Evolutionary conservation across 2,329 filamentous ascomycete genomes (phyloP).

Genomic region (Basipetospora sp.): DNA sequence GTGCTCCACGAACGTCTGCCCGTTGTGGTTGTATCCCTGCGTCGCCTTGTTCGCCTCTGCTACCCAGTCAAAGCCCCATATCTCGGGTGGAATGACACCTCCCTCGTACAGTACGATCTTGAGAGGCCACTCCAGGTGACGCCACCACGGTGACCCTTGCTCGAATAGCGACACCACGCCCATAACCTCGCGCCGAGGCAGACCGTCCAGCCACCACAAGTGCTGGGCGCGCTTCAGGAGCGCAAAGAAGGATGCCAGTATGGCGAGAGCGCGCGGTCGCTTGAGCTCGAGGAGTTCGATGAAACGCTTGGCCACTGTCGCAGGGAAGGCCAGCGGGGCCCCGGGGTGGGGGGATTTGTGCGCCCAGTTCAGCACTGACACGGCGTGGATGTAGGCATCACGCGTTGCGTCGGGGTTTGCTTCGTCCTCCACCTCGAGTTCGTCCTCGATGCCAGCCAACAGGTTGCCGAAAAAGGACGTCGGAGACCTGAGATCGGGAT

Average conservation of each 20-base stretch:
- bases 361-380: constrained; percentile 53
- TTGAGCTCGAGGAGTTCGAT: constrained; percentile 44
- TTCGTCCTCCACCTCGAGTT: constrained; percentile 26
- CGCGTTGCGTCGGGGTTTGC: constrained; percentile 18
- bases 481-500: constrained; percentile 32
- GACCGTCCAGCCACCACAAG: constrained; percentile 57
- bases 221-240: constrained; percentile 46
- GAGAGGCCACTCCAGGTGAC: constrained; percentile 45
- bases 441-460: constrained; percentile 41
- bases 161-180: constrained; percentile 47
- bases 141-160: constrained; percentile 44
- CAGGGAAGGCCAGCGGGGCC: constrained; percentile 47
- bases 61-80: constrained; percentile 41
- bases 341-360: constrained; percentile 45
- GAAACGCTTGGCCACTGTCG: constrained; percentile 46
- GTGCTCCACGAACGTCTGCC: constrained; percentile 5
- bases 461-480: constrained; percentile 47
- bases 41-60: constrained; percentile 24
- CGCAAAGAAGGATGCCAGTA: constrained; percentile 53
- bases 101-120: constrained; percentile 44
- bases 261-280: constrained; percentile 45
- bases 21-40: constrained; percentile 16
- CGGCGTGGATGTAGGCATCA: constrained; percentile 43
- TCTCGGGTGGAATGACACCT: constrained; percentile 35
- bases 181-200: constrained; percentile 49